Evolutionary conservation across 495 filamentous ascomycete species (phyloP).

Genomic region (Darksidea phi): DNA sequence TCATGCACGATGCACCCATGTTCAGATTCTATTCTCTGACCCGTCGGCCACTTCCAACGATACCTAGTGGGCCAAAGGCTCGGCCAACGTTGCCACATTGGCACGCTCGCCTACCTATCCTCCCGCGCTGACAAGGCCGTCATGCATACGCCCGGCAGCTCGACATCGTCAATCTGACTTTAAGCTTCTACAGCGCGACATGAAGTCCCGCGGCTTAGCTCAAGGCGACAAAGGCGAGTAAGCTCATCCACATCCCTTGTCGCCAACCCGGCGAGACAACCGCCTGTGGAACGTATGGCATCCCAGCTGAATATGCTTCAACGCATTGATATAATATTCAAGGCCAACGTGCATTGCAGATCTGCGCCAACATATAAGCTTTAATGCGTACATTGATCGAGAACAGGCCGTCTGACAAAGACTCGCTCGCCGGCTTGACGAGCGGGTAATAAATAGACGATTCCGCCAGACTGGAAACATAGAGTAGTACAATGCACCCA

Average conservation of each 20-base stretch:
- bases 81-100: neutral
- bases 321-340: neutral
- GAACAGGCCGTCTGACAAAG: too few relatives aligned
- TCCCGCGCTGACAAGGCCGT: constrained; percentile 17
- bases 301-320: neutral
- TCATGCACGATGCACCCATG: neutral
- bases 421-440: too few relatives aligned
- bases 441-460: too few relatives aligned
- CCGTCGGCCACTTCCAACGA: too few relatives aligned
- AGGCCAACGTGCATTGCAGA: neutral
- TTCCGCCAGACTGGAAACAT: too few relatives aligned
- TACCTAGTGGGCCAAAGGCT: constrained; percentile 7
- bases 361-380: neutral
- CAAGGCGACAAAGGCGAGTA: neutral
- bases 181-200: neutral
- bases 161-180: constrained; percentile 9
- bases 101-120: constrained; percentile 5
- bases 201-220: neutral
- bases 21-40: neutral
- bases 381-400: too few relatives aligned
- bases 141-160: neutral
- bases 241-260: too few relatives aligned
- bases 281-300: constrained; percentile 6
- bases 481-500: too few relatives aligned
- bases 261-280: neutral